A percentile compares a stretch with the other conserved stretches of the same genome.
These are phyloP conservation scores for Litsea cubeba DNA, from an alignment of 164 flowering plant species.

Conservation along the genomic window DNA sequence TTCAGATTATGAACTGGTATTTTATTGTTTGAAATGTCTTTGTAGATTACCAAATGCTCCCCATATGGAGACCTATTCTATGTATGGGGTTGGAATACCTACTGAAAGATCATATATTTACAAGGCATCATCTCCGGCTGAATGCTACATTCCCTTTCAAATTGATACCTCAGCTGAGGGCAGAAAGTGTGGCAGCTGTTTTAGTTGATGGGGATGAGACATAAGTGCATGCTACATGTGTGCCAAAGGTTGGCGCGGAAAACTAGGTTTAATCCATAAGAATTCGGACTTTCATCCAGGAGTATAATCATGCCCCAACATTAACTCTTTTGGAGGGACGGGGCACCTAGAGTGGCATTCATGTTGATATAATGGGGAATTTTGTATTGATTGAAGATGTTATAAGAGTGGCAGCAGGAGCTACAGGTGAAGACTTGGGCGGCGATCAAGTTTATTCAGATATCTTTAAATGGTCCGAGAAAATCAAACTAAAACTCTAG, in stretches of 20 bases:
- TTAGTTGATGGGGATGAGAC: slow-evolving; percentile 88
- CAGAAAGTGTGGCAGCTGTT: slow-evolving; percentile 44
- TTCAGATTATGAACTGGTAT: neutral
- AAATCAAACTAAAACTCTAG: slow-evolving; percentile 61
- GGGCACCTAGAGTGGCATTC: slow-evolving; percentile 99
- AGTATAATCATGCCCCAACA: slow-evolving; percentile 90
- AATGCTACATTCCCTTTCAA: slow-evolving; percentile 89
- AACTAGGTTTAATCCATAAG: slow-evolving; percentile 94
- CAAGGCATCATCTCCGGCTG: slow-evolving; percentile 48
- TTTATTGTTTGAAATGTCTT: slow-evolving; percentile 8
- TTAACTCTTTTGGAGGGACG: slow-evolving; percentile 82
- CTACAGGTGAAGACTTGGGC: slow-evolving; percentile 77
- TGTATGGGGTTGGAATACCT: slow-evolving; percentile 93
- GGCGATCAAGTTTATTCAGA: slow-evolving; percentile 82
- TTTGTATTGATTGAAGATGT: slow-evolving; percentile 89
- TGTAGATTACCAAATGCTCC: slow-evolving; percentile 93
- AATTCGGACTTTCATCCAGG: slow-evolving; percentile 59
- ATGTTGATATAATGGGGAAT: slow-evolving; percentile 98
- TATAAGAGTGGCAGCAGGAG: slow-evolving; percentile 87
- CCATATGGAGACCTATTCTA: slow-evolving; percentile 84
- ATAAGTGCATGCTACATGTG: slow-evolving; percentile 95
- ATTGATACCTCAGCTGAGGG: slow-evolving; percentile 67
- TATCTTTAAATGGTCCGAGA: slow-evolving; percentile 86
- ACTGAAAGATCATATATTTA: slow-evolving; percentile 93
- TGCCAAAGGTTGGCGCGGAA: slow-evolving; percentile 96